Conservation (phyloP, 495 filamentous ascomycete genomes). For the Penicillium dipodomyicola region DNA sequence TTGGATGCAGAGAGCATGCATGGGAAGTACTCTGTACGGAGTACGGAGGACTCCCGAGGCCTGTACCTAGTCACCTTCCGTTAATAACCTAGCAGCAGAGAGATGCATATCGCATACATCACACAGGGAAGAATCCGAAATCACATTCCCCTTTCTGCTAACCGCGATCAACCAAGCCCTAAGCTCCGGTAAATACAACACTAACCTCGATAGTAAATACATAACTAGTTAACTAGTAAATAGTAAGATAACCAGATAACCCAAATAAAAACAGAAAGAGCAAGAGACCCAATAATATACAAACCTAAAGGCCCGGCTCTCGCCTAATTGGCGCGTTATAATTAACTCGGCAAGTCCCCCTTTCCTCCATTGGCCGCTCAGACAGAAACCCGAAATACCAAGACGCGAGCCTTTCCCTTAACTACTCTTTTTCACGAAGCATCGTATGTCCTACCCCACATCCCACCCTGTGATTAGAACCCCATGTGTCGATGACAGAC, state of each 20-base stretch:
- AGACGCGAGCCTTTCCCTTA: slow-evolving; percentile 31
- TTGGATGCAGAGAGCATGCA: slow-evolving; percentile 10
- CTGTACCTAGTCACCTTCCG: background rate
- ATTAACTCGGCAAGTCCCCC: slow-evolving; percentile 9
- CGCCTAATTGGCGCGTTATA: slow-evolving; percentile 12
- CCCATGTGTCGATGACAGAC: background rate
- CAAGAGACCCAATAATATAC: background rate
- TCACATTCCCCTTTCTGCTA: background rate
- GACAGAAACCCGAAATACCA: slow-evolving; percentile 9
- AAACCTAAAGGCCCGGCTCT: background rate
- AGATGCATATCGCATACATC: background rate
- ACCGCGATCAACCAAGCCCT: background rate
- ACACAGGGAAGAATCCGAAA: background rate
- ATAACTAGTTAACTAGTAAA: no score
- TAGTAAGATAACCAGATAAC: background rate
- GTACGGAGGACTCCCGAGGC: background rate
- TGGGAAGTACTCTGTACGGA: background rate
- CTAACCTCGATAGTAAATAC: background rate
- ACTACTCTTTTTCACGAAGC: slow-evolving; percentile 23
- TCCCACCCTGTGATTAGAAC: background rate
- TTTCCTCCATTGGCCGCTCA: slow-evolving; percentile 10
- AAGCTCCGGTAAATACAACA: background rate
- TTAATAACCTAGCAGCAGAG: background rate
- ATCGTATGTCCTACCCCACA: background rate
- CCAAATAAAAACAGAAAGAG: background rate